phyloP scores from a whole-genome alignment of 73 alveolate species.

The Blepharisma stoltei region DNA sequence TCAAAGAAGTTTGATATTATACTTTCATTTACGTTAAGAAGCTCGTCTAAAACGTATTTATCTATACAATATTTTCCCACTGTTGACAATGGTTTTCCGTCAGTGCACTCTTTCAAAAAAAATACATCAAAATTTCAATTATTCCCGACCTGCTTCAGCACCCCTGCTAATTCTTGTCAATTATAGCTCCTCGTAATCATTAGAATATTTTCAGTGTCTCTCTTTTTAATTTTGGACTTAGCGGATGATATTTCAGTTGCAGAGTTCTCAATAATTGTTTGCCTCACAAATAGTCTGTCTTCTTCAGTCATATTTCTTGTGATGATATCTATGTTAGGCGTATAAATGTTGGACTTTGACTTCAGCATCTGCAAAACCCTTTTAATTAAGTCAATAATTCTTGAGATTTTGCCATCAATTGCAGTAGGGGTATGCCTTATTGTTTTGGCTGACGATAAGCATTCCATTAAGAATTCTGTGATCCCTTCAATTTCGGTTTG shows the following conservation, averaged over 20 bases:
- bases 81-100: not conserved
- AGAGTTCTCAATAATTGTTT: not conserved
- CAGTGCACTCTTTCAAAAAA: not conserved
- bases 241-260: not conserved
- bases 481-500: too few relatives aligned
- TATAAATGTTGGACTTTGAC: not conserved
- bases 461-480: too few relatives aligned
- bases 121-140: slow-evolving; percentile 21
- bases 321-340: not conserved
- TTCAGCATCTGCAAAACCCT: not conserved
- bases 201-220: not conserved
- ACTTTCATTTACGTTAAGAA: slow-evolving; percentile 34
- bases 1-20: slow-evolving; percentile 35
- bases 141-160: slow-evolving; percentile 9
- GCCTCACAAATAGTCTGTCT: not conserved
- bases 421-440: too few relatives aligned
- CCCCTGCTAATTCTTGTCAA: not conserved
- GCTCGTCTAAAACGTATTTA: slow-evolving; percentile 1
- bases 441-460: too few relatives aligned
- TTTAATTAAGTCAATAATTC: too few relatives aligned
- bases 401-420: too few relatives aligned
- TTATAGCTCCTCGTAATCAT: not conserved
- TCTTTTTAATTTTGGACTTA: not conserved
- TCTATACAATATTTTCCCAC: slow-evolving; percentile 11
- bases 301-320: not conserved